Evolutionary conservation across 2,329 filamentous ascomycete species (phyloP), one percentile per base, ranked within the genome.

Genomic region (Fusarium xyrophilum): DNA sequence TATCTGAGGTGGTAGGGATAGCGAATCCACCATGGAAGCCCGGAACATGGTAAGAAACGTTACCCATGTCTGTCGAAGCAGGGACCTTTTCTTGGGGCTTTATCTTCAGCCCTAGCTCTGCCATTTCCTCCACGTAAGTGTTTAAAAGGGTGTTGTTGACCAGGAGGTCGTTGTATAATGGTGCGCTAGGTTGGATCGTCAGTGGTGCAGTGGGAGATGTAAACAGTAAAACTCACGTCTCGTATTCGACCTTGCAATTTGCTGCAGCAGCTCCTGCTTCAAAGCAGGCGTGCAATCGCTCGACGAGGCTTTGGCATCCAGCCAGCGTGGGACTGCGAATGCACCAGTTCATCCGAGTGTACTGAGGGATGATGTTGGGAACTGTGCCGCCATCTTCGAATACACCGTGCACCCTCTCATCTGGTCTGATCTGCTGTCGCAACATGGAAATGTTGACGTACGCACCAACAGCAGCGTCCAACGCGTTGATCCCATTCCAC

Each of bases 121-220:
- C 21, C 36, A 53, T 53, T 32, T 53, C 50, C 12, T 53, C 36
- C 5, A 53, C 36, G 7, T 43, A 32, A 6, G 8, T 43, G 4
- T 19, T 32, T 5, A 15, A 43, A 30, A 53, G 50, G 15, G 27
- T 8, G 7, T 19, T n/a, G 6, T 43, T 43, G 0, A 53, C 21
- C 2, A 17, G 5, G 12, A 53, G 50, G 5, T 53, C 36, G 3
- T 4, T 53, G 5, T 53, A 53, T 4, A 32, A 7, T n/a, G 50
- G 36, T 12, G 8, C 15, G 6, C 50, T 25, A 12, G 3, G 6
- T 23, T 40, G 9, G 1, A 5, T 2, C 14, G n/a, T 32, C 3
- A 32, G 27, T 6, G 15, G 5, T 1, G 21, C 5, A 10, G 4
- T 3, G 1, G 0, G 7, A 12, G 12, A n/a, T 32, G 7, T 4